phyloP scores from a whole-genome alignment of 345 rosid species.

The Psidium friedrichsthalianum region DNA sequence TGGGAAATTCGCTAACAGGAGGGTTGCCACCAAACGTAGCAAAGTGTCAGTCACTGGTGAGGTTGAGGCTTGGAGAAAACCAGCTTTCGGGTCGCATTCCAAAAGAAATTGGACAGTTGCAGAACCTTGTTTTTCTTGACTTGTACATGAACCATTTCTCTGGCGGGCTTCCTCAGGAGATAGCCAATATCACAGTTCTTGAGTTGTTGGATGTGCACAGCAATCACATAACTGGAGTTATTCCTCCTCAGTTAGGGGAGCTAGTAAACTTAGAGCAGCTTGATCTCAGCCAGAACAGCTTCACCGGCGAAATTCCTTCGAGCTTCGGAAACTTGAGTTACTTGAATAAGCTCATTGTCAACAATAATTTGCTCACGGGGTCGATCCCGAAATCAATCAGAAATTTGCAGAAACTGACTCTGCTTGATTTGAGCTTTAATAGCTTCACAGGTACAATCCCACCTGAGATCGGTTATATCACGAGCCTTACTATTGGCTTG shows the following conservation, averaged over 20 bases:
- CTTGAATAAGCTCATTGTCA: constrained; percentile 89
- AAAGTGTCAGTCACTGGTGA: constrained; percentile 69
- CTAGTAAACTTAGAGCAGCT: constrained; percentile 95
- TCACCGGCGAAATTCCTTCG: constrained; percentile 54
- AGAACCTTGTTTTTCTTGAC: constrained; percentile 90
- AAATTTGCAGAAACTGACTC: constrained; percentile 62
- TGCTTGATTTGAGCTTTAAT: constrained; percentile 85
- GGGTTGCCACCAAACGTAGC: constrained; percentile 48
- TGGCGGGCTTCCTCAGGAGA: constrained; percentile 61
- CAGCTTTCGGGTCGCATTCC: constrained; percentile 85
- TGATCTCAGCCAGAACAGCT: constrained; percentile 86
- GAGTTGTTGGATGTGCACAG: constrained; percentile 86
- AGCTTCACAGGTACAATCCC: constrained; percentile 66
- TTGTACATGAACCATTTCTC: constrained; percentile 83
- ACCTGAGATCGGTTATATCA: constrained; percentile 55
- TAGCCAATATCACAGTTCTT: constrained; percentile 68
- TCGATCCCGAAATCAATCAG: constrained; percentile 53
- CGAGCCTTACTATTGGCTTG: constrained; percentile 73
- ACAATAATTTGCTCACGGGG: constrained; percentile 69
- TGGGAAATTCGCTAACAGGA: constrained; percentile 84
- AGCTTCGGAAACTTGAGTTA: constrained; percentile 89
- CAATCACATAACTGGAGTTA: constrained; percentile 67
- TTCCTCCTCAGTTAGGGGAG: constrained; percentile 73
- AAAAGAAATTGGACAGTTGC: constrained; percentile 68
- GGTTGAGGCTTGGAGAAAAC: constrained; percentile 90